These are phyloP conservation scores for Paraglomus brasilianum DNA, from an alignment of 192 early-diverging fungal genomes.

Conservation along the genomic window DNA sequence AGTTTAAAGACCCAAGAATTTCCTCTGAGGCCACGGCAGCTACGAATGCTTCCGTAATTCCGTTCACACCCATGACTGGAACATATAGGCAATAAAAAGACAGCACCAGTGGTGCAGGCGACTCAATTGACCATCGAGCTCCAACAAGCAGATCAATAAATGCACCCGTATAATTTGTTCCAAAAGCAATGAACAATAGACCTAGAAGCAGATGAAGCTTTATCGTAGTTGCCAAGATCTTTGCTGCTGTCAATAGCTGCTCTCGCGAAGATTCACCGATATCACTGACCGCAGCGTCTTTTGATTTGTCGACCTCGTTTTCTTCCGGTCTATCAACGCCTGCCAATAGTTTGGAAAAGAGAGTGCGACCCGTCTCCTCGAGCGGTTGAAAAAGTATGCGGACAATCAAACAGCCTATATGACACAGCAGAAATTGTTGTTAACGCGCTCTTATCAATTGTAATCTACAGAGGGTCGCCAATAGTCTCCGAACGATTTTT, in stretches of 20 bases:
- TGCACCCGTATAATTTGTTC: constrained; percentile 73
- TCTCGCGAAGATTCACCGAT: constrained; percentile 20
- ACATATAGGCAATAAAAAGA: constrained; percentile 86
- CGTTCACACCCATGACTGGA: constrained; percentile 93
- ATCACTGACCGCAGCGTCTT: constrained; percentile 9
- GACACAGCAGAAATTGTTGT: constrained; percentile 1
- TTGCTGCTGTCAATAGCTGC: constrained; percentile 29
- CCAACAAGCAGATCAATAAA: constrained; percentile 67
- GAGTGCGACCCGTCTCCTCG: constrained; percentile 85
- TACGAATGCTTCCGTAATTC: constrained; percentile 91
- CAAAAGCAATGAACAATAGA: constrained; percentile 76
- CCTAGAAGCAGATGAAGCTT: constrained; percentile 74
- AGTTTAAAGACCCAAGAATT: constrained; percentile 60
- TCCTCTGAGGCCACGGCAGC: constrained; percentile 75
- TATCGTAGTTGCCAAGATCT: constrained; percentile 45
- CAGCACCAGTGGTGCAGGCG: constrained; percentile 56
- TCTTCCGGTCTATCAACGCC: constrained; percentile 22
- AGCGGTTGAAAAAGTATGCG: constrained; percentile 91
- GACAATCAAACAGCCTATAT: constrained; percentile 78
- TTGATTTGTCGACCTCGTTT: constrained; percentile 23
- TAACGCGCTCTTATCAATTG: too few species aligned
- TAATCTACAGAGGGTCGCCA: too few species aligned
- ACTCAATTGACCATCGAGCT: constrained; percentile 49
- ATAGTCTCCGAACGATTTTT: too few species aligned
- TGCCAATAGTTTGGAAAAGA: constrained; percentile 73